These are phyloP conservation scores for Eutypa lata DNA, from an alignment of 2,329 filamentous ascomycete species.

Conservation along the genomic window DNA sequence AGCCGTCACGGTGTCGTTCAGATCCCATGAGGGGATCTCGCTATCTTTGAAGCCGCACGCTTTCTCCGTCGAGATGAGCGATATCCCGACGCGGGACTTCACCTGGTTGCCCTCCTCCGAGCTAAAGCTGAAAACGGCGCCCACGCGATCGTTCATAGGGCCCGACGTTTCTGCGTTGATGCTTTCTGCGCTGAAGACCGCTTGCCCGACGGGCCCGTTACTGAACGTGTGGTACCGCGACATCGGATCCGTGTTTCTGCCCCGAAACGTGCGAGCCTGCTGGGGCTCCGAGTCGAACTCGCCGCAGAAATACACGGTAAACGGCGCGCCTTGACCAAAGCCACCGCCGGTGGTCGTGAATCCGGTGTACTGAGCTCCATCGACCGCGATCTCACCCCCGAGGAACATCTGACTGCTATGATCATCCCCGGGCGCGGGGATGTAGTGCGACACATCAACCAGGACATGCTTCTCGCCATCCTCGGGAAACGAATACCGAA, in stretches of 20 bases:
- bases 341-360: slow-evolving; percentile 33
- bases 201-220: slow-evolving; percentile 3
- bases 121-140: slow-evolving; percentile 48
- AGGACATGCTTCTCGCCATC: slow-evolving; percentile 36
- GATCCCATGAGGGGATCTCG: slow-evolving; percentile 41
- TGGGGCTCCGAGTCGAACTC: slow-evolving; percentile 35
- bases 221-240: slow-evolving; percentile 1
- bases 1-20: slow-evolving; percentile 35
- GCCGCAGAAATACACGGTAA: slow-evolving; percentile 42
- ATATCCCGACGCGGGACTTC: slow-evolving; percentile 48
- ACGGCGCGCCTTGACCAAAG: slow-evolving; percentile 44
- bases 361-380: slow-evolving; percentile 38
- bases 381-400: background rate
- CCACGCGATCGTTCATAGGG: slow-evolving; percentile 38
- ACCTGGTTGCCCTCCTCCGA: slow-evolving; percentile 30
- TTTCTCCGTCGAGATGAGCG: slow-evolving; percentile 45
- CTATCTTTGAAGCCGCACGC: slow-evolving; percentile 45
- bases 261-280: slow-evolving; percentile 35
- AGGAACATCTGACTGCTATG: background rate
- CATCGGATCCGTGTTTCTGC: slow-evolving; percentile 43
- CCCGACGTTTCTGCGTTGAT: slow-evolving; percentile 39
- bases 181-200: slow-evolving; percentile 49
- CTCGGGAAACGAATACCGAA: slow-evolving; percentile 48
- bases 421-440: slow-evolving; percentile 36
- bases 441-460: slow-evolving; percentile 46